Evolutionary conservation across 1,284 basidiomycete species (phyloP), one percentile per base, ranked within the genome.

Genomic region (Trichosporon asahii): DNA sequence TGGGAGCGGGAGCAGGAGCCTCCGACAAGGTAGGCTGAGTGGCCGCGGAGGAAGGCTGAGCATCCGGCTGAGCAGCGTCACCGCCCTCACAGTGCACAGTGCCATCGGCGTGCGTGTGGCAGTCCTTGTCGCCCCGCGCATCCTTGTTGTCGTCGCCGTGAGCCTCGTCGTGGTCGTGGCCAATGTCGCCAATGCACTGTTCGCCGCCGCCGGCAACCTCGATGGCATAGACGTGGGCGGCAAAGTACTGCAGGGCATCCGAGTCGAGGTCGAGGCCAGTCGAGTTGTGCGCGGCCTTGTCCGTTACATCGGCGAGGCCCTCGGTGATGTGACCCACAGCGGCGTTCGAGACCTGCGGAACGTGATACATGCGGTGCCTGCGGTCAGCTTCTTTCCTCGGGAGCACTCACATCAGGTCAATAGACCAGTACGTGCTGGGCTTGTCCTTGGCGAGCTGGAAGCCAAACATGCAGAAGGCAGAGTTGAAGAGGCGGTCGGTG

Each of bases 221-320:
- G 44, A 79, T 67, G n/a, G 77, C 79, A 72, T 80, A 84, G 37
- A 82, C 79, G 66, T 84, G 77, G 31, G 80, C 77, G 2, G 82
- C 80, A 72, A 82, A 85, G 75, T 82, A 82, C 73, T 85, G 85
- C 29, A 84, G 73, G 3, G 79, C 77, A 70, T 84, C 78, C 29
- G 81, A 82, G 76, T 85, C 84, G 60, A 71, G 70, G 0, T 81
- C 76, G 0, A 82, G 77, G 27, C 70, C 77, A 3, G 78, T 77
- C 0, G 74, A 66, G 73, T 84, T 82, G 72, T 76, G 74, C 31
- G 74, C 68, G n/a, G 84, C 85, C 8, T 84, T 76, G 46, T 83
- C 79, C 25, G 84, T 66, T 29, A 77, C 76, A 4, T 78, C 80
- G 25, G 63, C 65, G 67, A 82, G 80, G 35, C 73, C 70, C 53